These are phyloP conservation scores for Agaricales sp. DNA, from an alignment of 1,284 basidiomycete species.

Conservation along the genomic window DNA sequence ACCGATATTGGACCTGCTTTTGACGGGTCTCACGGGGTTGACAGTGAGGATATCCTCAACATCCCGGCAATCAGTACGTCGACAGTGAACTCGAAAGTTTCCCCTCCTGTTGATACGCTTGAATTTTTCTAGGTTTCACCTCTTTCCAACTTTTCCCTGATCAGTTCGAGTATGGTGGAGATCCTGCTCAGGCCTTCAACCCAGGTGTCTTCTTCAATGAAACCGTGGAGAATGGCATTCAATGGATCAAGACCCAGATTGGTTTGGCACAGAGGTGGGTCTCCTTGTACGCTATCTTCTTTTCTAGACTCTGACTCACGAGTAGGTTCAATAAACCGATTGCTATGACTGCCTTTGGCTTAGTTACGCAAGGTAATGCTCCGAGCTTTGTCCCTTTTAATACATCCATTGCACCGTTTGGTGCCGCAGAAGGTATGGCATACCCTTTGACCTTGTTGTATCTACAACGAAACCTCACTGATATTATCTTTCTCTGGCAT, in stretches of 20 bases:
- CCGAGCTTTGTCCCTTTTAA: conserved; percentile 53
- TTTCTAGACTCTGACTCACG: conserved; percentile 3
- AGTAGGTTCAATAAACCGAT: conserved; percentile 48
- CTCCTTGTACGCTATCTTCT: conserved; percentile 2
- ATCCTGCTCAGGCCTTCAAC: conserved; percentile 22
- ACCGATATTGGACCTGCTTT: conserved; percentile 34
- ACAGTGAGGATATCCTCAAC: conserved; percentile 52
- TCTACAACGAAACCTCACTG: not conserved
- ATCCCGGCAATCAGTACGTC: conserved; percentile 16
- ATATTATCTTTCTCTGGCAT: conserved; percentile 1
- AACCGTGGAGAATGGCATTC: conserved; percentile 34
- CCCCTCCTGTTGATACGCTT: not conserved
- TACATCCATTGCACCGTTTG: conserved; percentile 31
- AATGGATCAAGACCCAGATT: conserved; percentile 46
- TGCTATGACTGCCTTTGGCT: conserved; percentile 44
- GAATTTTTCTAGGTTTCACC: conserved; percentile 38
- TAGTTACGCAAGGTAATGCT: conserved; percentile 46
- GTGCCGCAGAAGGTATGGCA: conserved; percentile 20
- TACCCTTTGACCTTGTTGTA: not conserved
- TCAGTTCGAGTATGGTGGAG: conserved; percentile 39
- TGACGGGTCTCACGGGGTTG: conserved; percentile 55
- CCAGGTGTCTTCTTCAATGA: conserved; percentile 28
- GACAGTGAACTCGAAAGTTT: not conserved
- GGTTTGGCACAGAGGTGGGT: conserved; percentile 32
- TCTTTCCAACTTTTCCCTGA: conserved; percentile 61